Percentiles rank a stretch among this genome's conserved stretches.
These are phyloP conservation scores for Ophiosphaerella korrae DNA, from an alignment of 2,329 filamentous ascomycete genomes.

Conservation along the genomic window DNA sequence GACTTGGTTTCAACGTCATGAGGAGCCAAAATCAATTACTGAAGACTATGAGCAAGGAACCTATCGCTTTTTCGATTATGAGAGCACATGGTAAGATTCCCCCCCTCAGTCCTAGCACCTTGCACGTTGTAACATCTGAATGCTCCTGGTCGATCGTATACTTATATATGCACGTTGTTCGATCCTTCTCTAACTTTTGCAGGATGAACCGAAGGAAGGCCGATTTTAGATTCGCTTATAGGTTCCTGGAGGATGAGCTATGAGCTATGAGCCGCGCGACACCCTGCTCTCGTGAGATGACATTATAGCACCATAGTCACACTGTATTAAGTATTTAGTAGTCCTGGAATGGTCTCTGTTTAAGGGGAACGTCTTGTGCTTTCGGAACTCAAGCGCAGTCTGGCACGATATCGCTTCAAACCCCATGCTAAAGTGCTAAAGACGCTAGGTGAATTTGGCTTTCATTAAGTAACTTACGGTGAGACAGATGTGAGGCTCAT, in stretches of 20 bases:
- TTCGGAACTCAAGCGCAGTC: slow-evolving; percentile 11
- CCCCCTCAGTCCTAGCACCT: background rate
- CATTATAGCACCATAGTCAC: slow-evolving; percentile 16
- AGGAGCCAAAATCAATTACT: slow-evolving; percentile 97
- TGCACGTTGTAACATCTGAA: slow-evolving; percentile 6
- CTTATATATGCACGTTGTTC: slow-evolving; percentile 14
- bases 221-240: slow-evolving; percentile 98
- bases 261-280: slow-evolving; percentile 64
- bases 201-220: slow-evolving; percentile 99
- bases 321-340: slow-evolving; percentile 45
- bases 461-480: slow-evolving; percentile 14
- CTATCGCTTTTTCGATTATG: slow-evolving; percentile 99
- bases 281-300: slow-evolving; percentile 3
- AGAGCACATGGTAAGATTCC: slow-evolving; percentile 92
- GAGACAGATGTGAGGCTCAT: slow-evolving; percentile 24
- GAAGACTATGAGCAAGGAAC: slow-evolving; percentile 99
- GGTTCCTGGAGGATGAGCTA: slow-evolving; percentile 97
- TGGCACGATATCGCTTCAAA: slow-evolving; percentile 6
- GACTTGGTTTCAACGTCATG: slow-evolving; percentile 98
- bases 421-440: slow-evolving; percentile 2
- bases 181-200: slow-evolving; percentile 26
- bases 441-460: slow-evolving; percentile 1
- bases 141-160: slow-evolving; percentile 5
- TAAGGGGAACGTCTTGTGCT: slow-evolving; percentile 24
- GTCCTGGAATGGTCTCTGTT: slow-evolving; percentile 31